A percentile compares a stretch with the other conserved stretches of the same genome.
phyloP scores from a whole-genome alignment of 108 stramenopile genomes.

The Conticribra weissflogii region DNA sequence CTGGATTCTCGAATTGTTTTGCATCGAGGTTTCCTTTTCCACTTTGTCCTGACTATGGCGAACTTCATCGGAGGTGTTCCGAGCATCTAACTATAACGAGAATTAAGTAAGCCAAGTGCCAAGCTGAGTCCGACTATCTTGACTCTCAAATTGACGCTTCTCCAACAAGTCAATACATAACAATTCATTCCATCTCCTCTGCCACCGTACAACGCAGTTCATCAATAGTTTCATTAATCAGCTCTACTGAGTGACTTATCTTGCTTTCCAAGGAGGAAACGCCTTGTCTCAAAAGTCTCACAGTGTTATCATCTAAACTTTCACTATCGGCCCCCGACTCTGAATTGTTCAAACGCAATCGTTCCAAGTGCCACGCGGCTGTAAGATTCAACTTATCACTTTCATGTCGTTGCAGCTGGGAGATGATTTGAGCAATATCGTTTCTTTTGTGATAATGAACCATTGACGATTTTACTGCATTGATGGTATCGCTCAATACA shows the following conservation, averaged over 20 bases:
- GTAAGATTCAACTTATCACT: constrained; percentile 80
- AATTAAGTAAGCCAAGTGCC: too few species aligned
- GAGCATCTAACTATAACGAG: too few species aligned
- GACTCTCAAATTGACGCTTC: too few species aligned
- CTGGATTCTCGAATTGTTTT: too few species aligned
- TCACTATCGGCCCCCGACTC: constrained; percentile 10
- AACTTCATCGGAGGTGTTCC: too few species aligned
- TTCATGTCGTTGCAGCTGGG: constrained; percentile 71
- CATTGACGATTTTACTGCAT: constrained; percentile 37
- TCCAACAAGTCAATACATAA: too few species aligned
- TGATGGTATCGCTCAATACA: constrained; percentile 79
- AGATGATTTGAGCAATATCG: constrained; percentile 28
- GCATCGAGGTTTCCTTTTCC: too few species aligned
- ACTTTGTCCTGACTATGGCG: too few species aligned
- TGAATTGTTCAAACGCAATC: constrained; percentile 57
- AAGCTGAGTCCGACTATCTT: too few species aligned
- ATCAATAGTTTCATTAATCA: constrained; percentile 78
- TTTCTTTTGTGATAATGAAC: constrained; percentile 24
- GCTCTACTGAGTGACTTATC: constrained; percentile 47
- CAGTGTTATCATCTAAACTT: constrained; percentile 37
- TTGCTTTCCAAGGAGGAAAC: constrained; percentile 50
- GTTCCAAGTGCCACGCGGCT: constrained; percentile 83
- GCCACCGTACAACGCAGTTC: constrained; percentile 67
- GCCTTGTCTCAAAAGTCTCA: constrained; percentile 53
- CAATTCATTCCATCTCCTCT: constrained; percentile 27